Evolutionary conservation across 495 filamentous ascomycete genomes (phyloP).

Genomic region (Penicillium salamii): DNA sequence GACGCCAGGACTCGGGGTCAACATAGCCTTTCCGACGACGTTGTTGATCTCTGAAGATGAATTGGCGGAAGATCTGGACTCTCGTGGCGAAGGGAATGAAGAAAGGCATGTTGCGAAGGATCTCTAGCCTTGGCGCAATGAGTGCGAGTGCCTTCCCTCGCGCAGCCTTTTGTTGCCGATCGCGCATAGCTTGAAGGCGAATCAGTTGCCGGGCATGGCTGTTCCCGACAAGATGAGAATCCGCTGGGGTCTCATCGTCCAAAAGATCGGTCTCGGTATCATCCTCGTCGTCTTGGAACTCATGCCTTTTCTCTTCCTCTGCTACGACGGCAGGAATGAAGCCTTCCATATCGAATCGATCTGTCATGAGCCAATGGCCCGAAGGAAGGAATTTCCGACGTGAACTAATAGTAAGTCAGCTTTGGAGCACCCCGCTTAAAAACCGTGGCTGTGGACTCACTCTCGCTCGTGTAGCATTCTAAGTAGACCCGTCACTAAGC

Average conservation of each 20-base stretch:
- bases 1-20: constrained; percentile 78
- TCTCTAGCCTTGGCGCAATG: constrained; percentile 81
- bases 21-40: constrained; percentile 70
- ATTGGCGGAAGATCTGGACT: constrained; percentile 92
- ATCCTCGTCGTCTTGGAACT: constrained; percentile 58
- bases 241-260: constrained; percentile 28
- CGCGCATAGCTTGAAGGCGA: constrained; percentile 51
- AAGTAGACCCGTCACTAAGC: constrained; percentile 77
- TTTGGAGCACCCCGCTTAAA: neutral
- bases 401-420: constrained; percentile 48
- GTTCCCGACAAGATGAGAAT: constrained; percentile 48
- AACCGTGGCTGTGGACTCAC: constrained; percentile 32
- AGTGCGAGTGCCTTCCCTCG: constrained; percentile 67
- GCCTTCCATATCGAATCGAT: constrained; percentile 83
- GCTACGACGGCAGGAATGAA: constrained; percentile 84
- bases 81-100: constrained; percentile 90
- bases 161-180: constrained; percentile 60
- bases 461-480: constrained; percentile 92
- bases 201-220: constrained; percentile 51
- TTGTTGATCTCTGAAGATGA: constrained; percentile 78
- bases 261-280: constrained; percentile 40
- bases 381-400: constrained; percentile 76
- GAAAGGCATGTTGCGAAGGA: constrained; percentile 94
- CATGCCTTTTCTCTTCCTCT: constrained; percentile 80
- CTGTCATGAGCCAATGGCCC: constrained; percentile 93